Evolutionary conservation across 208 protist species (phyloP), one percentile per base, ranked within the genome.

Genomic region (Trypanosoma avium): DNA sequence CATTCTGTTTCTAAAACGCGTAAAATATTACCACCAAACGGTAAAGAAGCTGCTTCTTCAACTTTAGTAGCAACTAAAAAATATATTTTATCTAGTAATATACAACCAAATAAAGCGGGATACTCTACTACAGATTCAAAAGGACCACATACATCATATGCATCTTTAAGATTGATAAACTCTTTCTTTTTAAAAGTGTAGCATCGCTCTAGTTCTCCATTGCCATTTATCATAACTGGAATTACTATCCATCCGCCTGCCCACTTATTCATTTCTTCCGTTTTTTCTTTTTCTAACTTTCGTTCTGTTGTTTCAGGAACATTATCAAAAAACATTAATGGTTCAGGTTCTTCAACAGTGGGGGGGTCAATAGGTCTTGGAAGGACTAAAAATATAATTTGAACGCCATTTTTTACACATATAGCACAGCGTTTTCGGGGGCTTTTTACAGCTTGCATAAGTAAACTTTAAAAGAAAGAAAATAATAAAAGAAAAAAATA

Each of bases 21-120:
- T 50, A 73, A 68, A 45, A 93, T 89, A 7, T 33, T 26, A 3
- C 82, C 81, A 4, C 64, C 72, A 55, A 81, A 83, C 15, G 90
- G 90, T 48, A 95, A 58, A 0, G 27, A 6, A 3, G 72, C 81
- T 21, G 58, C 83, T 4, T 58, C 36, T 10, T 77, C 56, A 24
- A 86, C 74, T 29, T 58, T 46, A 1, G 73, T 68, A 7, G 90
- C 90, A 22, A 95, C 86, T 5, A 95, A 75, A 47, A 95, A 75
- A 63, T 95, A 95, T 45, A 88, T 48, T 62, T 61, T 76, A 49
- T 95, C 90, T 15, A 95, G 62, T 29, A 79, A 59, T 19, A 92
- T 61, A 36, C 73, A 80, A 21, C 90, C 90, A 67, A 95, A 93
- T 6, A 92, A 48, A 1, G 90, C 81, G 21, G 69, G 66, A 57